Base-by-base conservation (phyloP, 1,139 yeast genomes). In the Candida smagusa region DNA sequence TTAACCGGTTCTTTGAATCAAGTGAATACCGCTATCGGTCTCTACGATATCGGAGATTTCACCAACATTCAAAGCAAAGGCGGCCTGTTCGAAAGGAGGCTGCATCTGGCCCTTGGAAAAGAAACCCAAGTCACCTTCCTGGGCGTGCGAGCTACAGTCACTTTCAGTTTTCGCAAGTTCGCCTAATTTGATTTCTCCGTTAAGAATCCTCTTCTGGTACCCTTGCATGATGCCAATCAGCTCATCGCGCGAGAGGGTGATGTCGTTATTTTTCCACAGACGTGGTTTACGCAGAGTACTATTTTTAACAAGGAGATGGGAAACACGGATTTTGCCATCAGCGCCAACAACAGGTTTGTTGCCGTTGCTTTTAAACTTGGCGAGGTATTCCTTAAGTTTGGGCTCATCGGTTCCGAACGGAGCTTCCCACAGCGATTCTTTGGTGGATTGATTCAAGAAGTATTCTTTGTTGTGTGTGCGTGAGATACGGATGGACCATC, bases 71-170 rank as follows among this genome's bases (percentile, higher is more conserved):
- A 92, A 68, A 7, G 65, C 81, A 58, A 84, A 90, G 0, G 96
- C 84, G 2, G 95, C 95, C 43, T 81, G 81, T 58, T 92, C 98
- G 55, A 92, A 92, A 41, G 83, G 68, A 33, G 96, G 96, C 59
- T 92, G 97, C 98, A 92, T 92, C 53, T 84, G 90, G 28, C 96
- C 96, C 42, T 74, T 79, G 19, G 86, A 88, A 56, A 92, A 92
- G 56, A 67, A 80, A 0, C 98, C 98, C 52, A 92, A 71, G 58
- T 92, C 98, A 31, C 98, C 98, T 22, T 89, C 89, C 53, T 87
- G 81, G 33, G 84, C 70, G 50, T 86, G 95, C 7, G 95, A 84
- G 16, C 86, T 77, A 60, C 97, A 89, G 58, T 92, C 98, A 46
- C 95, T 84, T 55, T 88, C 95, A 3, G 89, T 77, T 34, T 70